Percentiles rank a stretch among this genome's conserved stretches.
Conservation (phyloP, 768 basidiomycete genomes). For the Phallus indusiatus region DNA sequence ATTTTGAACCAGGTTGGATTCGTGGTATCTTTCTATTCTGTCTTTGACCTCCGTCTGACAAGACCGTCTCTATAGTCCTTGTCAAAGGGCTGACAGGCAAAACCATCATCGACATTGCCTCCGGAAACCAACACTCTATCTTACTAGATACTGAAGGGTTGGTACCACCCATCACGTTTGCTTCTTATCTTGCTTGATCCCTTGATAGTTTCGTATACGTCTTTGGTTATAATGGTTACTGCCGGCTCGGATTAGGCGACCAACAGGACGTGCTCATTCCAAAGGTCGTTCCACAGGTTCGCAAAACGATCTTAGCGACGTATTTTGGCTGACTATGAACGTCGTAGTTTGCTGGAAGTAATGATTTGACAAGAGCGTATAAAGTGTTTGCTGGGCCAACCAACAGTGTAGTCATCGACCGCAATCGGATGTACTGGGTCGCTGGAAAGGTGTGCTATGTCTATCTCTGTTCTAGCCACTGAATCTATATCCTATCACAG, state of each 20-base stretch:
- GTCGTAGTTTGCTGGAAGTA: slow-evolving; percentile 65
- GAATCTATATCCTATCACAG: slow-evolving; percentile 29
- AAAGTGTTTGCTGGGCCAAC: slow-evolving; percentile 72
- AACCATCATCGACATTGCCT: slow-evolving; percentile 72
- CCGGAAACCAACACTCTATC: slow-evolving; percentile 80
- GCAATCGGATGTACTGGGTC: slow-evolving; percentile 81
- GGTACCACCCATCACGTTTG: slow-evolving; percentile 13
- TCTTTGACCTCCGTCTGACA: not conserved
- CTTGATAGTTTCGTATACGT: slow-evolving; percentile 57
- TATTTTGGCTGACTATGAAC: not conserved
- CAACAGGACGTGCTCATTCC: slow-evolving; percentile 77
- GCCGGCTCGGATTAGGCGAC: slow-evolving; percentile 79
- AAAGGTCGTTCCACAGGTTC: slow-evolving; percentile 71
- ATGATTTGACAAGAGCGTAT: slow-evolving; percentile 49
- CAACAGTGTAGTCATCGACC: slow-evolving; percentile 76
- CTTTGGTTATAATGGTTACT: slow-evolving; percentile 89
- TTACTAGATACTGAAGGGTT: slow-evolving; percentile 74
- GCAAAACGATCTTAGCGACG: slow-evolving; percentile 8
- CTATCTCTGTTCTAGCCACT: not conserved
- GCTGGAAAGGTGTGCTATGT: slow-evolving; percentile 55
- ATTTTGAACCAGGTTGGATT: slow-evolving; percentile 49
- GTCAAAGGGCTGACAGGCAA: slow-evolving; percentile 70
- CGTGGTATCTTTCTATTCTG: slow-evolving; percentile 15
- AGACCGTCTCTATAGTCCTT: slow-evolving; percentile 36
- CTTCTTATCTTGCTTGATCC: not conserved